These are phyloP conservation scores for Iodosphaeria phyllophila DNA, from an alignment of 2,329 filamentous ascomycete genomes.

Conservation along the genomic window DNA sequence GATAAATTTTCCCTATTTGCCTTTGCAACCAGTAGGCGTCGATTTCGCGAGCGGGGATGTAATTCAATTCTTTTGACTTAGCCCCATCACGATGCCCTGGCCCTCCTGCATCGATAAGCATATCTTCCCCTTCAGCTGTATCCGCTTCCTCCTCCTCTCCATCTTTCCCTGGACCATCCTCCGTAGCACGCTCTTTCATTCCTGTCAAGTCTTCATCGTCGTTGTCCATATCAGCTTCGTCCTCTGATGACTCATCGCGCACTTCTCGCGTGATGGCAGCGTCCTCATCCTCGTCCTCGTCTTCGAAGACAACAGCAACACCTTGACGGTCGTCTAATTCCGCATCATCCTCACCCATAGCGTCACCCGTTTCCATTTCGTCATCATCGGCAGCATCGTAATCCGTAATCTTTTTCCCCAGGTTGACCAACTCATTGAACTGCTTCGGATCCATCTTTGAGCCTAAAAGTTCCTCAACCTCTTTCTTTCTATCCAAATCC, in stretches of 20 bases:
- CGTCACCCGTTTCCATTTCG: slow-evolving; percentile 54
- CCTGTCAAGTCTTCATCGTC: slow-evolving; percentile 36
- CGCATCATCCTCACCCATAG: slow-evolving; percentile 42
- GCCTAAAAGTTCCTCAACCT: slow-evolving; percentile 88
- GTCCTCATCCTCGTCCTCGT: slow-evolving; percentile 72
- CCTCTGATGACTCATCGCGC: slow-evolving; percentile 70
- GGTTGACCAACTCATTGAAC: slow-evolving; percentile 90
- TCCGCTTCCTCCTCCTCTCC: slow-evolving; percentile 28
- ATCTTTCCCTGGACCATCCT: slow-evolving; percentile 27
- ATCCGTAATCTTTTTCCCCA: slow-evolving; percentile 97
- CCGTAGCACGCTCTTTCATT: slow-evolving; percentile 30
- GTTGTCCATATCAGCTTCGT: slow-evolving; percentile 50
- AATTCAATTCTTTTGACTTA: slow-evolving; percentile 35
- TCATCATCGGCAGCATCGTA: slow-evolving; percentile 95
- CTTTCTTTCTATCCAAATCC: slow-evolving; percentile 96
- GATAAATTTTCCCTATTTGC: slow-evolving; percentile 73
- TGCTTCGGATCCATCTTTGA: slow-evolving; percentile 66
- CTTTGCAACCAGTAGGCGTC: slow-evolving; percentile 96
- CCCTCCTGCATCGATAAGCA: slow-evolving; percentile 56
- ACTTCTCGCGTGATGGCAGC: slow-evolving; percentile 68
- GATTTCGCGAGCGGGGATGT: slow-evolving; percentile 70
- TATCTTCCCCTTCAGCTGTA: slow-evolving; percentile 47
- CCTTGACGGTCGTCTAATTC: slow-evolving; percentile 90
- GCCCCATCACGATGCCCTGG: slow-evolving; percentile 25
- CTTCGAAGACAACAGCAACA: slow-evolving; percentile 93